Evolutionary conservation across 2,329 filamentous ascomycete genomes (phyloP), one percentile per base, ranked within the genome.

Genomic region (Tolypocladium inflatum): DNA sequence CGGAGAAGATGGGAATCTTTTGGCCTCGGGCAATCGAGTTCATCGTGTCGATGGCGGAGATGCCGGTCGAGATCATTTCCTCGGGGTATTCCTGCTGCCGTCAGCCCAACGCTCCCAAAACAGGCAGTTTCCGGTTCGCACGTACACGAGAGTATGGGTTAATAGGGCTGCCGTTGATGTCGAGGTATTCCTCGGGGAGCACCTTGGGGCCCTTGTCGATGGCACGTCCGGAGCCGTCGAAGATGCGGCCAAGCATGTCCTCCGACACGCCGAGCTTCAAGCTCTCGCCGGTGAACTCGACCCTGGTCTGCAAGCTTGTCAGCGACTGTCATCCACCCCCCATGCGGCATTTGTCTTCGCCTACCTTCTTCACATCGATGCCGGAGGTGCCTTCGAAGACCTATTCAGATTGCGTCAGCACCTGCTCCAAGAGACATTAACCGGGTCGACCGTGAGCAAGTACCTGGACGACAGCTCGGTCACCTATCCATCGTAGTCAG

Each of bases 161-260:
- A 78, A 99, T 99, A 60, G 94, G 93, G 75, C 87, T 94, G 72
- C 94, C 94, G 80, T 99, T 99, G 79, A 99, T 99, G 74, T 99
- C 95, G 67, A 99, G 82, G 75, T 96, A 99, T 68, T 99, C 94
- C 76, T 99, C 94, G 56, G 94, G 92, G 64, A 99, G 80, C 68
- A 99, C 94, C 80, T 97, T 97, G 61, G 94, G 94, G 57, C 95
- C 94, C 80, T 97, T 99, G 79, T 99, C 94, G 74, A 99, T 99
- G 67, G 95, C 90, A 75, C 93, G 89, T 71, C 94, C 94, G 61
- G 94, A 97, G 69, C 94, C 94, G 79, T 99, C 92, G 73, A 99
- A 99, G 75, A 97, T 91, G 80, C 95, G 93, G 65, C 94, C 94
- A 77, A 99, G 78, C 94, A 99, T 99, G 80, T 99, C 94, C 79